phyloP scores from a whole-genome alignment of 371 early-diverging fungal species.

The Mucor racemosus region DNA sequence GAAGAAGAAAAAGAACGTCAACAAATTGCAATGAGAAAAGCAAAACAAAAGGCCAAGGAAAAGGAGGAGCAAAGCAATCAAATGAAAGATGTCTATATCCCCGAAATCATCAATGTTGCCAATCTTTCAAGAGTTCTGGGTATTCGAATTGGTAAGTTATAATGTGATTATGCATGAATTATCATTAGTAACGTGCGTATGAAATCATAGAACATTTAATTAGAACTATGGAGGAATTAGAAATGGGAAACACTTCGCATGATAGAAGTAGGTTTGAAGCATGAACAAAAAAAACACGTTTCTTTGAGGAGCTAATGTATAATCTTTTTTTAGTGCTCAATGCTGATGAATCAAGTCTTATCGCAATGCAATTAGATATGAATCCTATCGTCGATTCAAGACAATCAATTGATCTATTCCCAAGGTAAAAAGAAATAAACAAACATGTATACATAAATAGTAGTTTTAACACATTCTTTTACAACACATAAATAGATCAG shows the following conservation, averaged over 20 bases:
- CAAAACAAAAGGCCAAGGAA: slow-evolving; percentile 38
- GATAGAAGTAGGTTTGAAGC: slow-evolving; percentile 58
- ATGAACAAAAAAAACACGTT: neutral
- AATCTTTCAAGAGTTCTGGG: slow-evolving; percentile 81
- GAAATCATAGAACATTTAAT: slow-evolving; percentile 58
- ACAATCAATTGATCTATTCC: slow-evolving; percentile 62
- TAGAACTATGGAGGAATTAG: slow-evolving; percentile 71
- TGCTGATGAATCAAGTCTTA: slow-evolving; percentile 82
- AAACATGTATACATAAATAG: neutral
- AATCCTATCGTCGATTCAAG: slow-evolving; percentile 78
- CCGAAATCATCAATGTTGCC: slow-evolving; percentile 82
- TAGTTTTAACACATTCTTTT: too few species aligned
- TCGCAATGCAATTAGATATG: slow-evolving; percentile 85
- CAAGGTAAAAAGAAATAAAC: slow-evolving; percentile 44
- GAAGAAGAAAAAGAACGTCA: slow-evolving; percentile 36
- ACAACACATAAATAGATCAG: slow-evolving; percentile 42
- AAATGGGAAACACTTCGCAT: slow-evolving; percentile 77
- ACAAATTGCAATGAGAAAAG: slow-evolving; percentile 25
- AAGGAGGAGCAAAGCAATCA: slow-evolving; percentile 26
- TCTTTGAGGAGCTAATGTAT: neutral
- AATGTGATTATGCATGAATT: neutral
- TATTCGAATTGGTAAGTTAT: slow-evolving; percentile 62
- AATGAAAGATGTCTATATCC: slow-evolving; percentile 76
- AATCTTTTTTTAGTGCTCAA: slow-evolving; percentile 62
- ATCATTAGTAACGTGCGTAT: neutral